These are phyloP conservation scores for Sclerotinia glacialis DNA, from an alignment of 2,329 filamentous ascomycete genomes.

Conservation along the genomic window DNA sequence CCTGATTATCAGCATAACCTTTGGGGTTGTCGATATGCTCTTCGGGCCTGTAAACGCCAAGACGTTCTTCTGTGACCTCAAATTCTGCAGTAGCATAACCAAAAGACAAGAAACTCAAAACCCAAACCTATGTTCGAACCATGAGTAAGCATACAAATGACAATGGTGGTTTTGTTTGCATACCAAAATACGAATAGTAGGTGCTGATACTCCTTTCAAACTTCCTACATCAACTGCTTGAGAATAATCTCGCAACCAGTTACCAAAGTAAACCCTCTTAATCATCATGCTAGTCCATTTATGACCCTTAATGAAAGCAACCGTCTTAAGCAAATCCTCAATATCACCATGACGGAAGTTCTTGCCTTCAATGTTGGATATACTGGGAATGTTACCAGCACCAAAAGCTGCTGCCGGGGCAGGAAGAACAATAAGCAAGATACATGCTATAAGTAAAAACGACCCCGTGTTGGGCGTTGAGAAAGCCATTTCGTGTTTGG, in stretches of 20 bases:
- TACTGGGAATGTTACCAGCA: constrained; percentile 69
- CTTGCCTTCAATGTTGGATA: constrained; percentile 55
- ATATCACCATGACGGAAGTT: constrained; percentile 76
- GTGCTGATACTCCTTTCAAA: constrained; percentile 73
- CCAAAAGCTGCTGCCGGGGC: constrained; percentile 60
- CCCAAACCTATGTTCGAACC: constrained; percentile 56
- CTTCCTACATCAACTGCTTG: constrained; percentile 80
- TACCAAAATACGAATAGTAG: constrained; percentile 72
- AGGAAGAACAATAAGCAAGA: constrained; percentile 57
- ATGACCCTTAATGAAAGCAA: constrained; percentile 74
- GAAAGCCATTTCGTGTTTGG: constrained; percentile 27
- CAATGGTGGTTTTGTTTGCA: constrained; percentile 20
- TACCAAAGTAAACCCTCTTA: constrained; percentile 78
- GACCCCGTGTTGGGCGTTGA: constrained; percentile 29
- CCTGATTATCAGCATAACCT: constrained; percentile 80
- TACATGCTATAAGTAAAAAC: constrained; percentile 49
- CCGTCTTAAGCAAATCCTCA: constrained; percentile 75
- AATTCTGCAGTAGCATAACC: constrained; percentile 85
- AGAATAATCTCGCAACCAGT: constrained; percentile 82
- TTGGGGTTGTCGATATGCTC: constrained; percentile 72
- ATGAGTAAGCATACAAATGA: constrained; percentile 21
- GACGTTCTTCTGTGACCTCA: constrained; percentile 75
- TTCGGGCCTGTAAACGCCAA: constrained; percentile 79
- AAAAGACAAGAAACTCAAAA: constrained; percentile 76
- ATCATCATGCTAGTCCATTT: constrained; percentile 82